Conservation (phyloP, 106 monocot species). For the Dioscorea alata region DNA sequence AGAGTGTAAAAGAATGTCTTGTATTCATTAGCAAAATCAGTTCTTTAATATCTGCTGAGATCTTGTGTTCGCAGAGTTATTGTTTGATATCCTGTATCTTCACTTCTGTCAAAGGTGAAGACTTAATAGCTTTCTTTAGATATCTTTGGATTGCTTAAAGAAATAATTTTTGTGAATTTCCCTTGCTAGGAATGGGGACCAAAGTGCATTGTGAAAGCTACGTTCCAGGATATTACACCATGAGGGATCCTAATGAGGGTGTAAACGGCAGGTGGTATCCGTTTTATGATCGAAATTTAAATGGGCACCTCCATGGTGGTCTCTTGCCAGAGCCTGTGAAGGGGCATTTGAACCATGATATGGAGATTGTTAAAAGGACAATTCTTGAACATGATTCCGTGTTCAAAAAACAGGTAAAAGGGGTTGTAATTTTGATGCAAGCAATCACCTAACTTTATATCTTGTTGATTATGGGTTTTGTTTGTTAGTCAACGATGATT, state of each 20-base stretch:
- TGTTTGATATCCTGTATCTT: no score
- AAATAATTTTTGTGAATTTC: not conserved
- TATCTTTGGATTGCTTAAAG: not conserved
- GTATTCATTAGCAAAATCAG: no score
- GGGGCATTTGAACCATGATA: slow-evolving; percentile 39
- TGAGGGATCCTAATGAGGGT: slow-evolving; percentile 38
- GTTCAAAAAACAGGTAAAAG: slow-evolving; percentile 69
- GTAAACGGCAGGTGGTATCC: slow-evolving; percentile 18
- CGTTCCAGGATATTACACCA: slow-evolving; percentile 25
- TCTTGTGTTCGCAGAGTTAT: no score
- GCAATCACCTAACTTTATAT: no score
- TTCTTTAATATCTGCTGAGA: no score
- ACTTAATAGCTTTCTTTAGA: not conserved
- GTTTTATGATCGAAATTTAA: slow-evolving; percentile 30
- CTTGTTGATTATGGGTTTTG: no score
- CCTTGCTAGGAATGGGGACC: slow-evolving; percentile 49
- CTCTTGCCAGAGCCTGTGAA: slow-evolving; percentile 19
- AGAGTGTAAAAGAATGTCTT: no score
- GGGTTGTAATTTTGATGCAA: no score
- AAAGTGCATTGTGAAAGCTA: slow-evolving; percentile 36
- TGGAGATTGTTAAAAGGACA: slow-evolving; percentile 54
- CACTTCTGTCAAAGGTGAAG: no score
- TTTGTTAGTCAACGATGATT: no score
- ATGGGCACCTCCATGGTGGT: slow-evolving; percentile 26
- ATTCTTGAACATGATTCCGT: slow-evolving; percentile 67